Evolutionary conservation across 2,329 filamentous ascomycete genomes (phyloP), one percentile per base, ranked within the genome.

Genomic region (Alternaria consortialis): DNA sequence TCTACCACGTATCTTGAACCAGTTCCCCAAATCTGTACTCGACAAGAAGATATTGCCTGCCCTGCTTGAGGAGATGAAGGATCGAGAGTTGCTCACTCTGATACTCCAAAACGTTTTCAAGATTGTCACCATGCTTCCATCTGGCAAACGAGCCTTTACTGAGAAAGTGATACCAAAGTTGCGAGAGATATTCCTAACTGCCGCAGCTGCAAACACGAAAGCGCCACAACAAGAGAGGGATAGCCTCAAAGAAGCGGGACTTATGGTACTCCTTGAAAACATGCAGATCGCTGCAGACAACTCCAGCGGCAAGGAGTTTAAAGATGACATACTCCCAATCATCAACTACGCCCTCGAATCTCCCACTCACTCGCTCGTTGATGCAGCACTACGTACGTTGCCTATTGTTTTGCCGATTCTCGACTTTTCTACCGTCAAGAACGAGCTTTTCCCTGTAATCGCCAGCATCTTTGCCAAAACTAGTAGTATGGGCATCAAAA

Each of bases 361-460:
- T 9, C 87, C 92, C 0, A 97, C 94, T 0, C 95, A 97, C 68
- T 90, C 91, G 1, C 84, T 99, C 15, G 91, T 97, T 0, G 95
- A 98, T 79, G 91, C 91, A 4, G 90, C 93, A 3, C 83, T 99
- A 13, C 87, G 90, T 51, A 91, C 90, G 29, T 81, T 99, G 5
- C 90, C 93, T 2, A 84, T 88, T 1, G 87, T 97, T n/a, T 82
- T 98, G 5, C 92, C 93, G 0, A 88, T 95, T 3, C 87, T 99
- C 7, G 95, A 99, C 79, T 98, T 97, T 69, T 96, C 91, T 68
- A 98, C 94, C 0, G 94, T 97, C 72, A 99, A 98, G 79, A 95
- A 97, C 70, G 94, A 98, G 65, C 85, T 99, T 1, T 99, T 99
- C 77, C 95, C 95, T 0, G 89, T 97, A 1, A 91, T 99, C 65